Evolutionary conservation across 495 filamentous ascomycete genomes (phyloP).

Genomic region (Thozetella sp.): DNA sequence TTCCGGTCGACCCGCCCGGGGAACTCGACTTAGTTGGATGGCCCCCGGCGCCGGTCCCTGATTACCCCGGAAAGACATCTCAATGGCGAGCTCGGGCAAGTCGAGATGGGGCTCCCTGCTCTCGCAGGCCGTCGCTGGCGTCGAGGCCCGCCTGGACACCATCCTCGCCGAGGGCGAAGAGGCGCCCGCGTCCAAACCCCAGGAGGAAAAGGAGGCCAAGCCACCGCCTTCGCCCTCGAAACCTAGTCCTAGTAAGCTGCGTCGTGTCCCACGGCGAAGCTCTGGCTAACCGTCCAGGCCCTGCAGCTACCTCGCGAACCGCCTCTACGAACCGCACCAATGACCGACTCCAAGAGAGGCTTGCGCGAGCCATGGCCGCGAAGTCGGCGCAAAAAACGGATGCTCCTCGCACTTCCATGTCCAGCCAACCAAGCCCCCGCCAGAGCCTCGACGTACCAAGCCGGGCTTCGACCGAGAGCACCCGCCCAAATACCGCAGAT

Average conservation of each 20-base stretch:
- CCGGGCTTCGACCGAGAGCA: conserved; percentile 26
- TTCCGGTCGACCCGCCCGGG: no score
- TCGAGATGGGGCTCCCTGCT: conserved; percentile 83
- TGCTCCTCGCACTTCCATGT: conserved; percentile 16
- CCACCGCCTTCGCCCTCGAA: conserved; percentile 25
- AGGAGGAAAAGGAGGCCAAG: conserved; percentile 27
- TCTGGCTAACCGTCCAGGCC: conserved; percentile 14
- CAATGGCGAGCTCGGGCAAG: conserved; percentile 33
- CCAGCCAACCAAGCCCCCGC: conserved; percentile 26
- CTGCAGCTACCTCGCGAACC: conserved; percentile 43
- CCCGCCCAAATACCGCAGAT: conserved; percentile 12
- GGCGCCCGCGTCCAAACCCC: conserved; percentile 8
- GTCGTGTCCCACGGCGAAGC: not conserved
- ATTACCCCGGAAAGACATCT: not conserved
- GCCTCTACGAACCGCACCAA: conserved; percentile 61
- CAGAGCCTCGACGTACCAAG: conserved; percentile 29
- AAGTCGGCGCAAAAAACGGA: conserved; percentile 27
- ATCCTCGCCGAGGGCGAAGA: conserved; percentile 83
- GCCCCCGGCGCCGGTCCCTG: conserved; percentile 4
- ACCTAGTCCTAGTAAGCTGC: conserved; percentile 24
- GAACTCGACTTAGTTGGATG: conserved; percentile 6
- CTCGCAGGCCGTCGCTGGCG: conserved; percentile 87
- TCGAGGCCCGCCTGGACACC: conserved; percentile 90
- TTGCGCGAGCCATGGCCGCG: conserved; percentile 64
- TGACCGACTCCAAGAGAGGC: conserved; percentile 82